Evolutionary conservation across 257 asterid species (phyloP).

Genomic region (Ballota nigra): DNA sequence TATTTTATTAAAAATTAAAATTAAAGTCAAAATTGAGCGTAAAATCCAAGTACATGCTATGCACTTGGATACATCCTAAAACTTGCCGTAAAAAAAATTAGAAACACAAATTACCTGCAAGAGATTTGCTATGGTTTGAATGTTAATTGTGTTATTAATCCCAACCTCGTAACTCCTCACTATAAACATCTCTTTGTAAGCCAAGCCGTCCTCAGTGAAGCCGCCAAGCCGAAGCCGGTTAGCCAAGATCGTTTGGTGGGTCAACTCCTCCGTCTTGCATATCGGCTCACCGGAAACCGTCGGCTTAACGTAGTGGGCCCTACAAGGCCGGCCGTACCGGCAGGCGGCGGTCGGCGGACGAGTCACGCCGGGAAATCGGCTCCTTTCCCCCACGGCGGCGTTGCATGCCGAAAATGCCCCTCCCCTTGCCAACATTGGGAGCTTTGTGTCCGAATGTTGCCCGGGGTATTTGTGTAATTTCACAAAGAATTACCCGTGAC

Average conservation of each 20-base stretch:
- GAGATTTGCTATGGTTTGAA: not conserved
- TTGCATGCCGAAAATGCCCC: not conserved
- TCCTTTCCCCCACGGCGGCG: not conserved
- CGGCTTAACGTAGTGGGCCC: not conserved
- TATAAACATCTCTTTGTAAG: not conserved
- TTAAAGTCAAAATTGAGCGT: too few relatives aligned
- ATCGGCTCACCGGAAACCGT: not conserved
- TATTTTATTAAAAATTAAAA: too few relatives aligned
- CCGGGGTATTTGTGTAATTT: not conserved
- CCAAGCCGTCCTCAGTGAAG: not conserved
- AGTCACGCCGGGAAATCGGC: not conserved
- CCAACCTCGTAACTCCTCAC: not conserved
- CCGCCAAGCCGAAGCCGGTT: not conserved
- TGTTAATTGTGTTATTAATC: not conserved
- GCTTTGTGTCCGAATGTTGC: not conserved
- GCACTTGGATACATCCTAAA: too few relatives aligned
- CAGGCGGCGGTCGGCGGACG: not conserved
- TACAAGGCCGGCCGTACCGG: not conserved
- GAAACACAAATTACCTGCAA: not conserved
- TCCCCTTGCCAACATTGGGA: not conserved
- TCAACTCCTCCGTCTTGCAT: not conserved
- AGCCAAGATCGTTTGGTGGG: not conserved
- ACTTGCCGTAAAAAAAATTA: too few relatives aligned
- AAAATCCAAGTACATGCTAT: too few relatives aligned
- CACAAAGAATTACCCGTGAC: not conserved